Conservation (phyloP, 768 basidiomycete species). For the Hypsizygus marmoreus region DNA sequence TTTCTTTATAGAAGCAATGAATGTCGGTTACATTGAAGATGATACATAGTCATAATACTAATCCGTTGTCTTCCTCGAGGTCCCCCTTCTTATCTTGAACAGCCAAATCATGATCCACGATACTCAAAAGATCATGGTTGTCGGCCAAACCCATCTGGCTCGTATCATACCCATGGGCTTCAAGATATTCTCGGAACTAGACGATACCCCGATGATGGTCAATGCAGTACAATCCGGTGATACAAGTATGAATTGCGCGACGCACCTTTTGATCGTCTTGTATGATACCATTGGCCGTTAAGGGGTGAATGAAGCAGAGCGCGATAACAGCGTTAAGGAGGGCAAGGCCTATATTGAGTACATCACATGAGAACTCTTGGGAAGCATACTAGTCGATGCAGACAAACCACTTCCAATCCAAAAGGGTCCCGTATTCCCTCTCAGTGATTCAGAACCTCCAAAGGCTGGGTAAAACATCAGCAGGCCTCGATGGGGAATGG, state of each 20-base stretch:
- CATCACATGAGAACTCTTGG: neutral
- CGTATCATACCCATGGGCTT: conserved; percentile 19
- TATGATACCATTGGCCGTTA: conserved; percentile 11
- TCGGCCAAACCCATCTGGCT: conserved; percentile 17
- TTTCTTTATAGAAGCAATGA: no score
- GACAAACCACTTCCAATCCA: conserved; percentile 70
- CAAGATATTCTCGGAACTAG: conserved; percentile 22
- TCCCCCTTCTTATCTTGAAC: no score
- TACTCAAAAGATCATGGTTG: no score
- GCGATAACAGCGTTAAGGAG: conserved; percentile 11
- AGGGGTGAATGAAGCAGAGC: conserved; percentile 10
- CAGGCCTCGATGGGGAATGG: conserved; percentile 4
- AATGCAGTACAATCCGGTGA: neutral
- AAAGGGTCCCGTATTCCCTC: conserved; percentile 82
- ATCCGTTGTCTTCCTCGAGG: no score
- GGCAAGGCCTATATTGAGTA: conserved; percentile 8
- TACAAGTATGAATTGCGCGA: neutral
- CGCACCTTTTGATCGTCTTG: conserved; percentile 13
- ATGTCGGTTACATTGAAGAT: no score
- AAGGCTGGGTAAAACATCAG: conserved; percentile 45
- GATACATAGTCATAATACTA: no score
- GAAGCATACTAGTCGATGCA: no score
- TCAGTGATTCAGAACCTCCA: conserved; percentile 48
- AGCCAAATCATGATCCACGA: no score
- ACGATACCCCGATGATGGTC: no score